Evolutionary conservation across 2,329 filamentous ascomycete genomes (phyloP).

Genomic region (Aspergillus texensis): DNA sequence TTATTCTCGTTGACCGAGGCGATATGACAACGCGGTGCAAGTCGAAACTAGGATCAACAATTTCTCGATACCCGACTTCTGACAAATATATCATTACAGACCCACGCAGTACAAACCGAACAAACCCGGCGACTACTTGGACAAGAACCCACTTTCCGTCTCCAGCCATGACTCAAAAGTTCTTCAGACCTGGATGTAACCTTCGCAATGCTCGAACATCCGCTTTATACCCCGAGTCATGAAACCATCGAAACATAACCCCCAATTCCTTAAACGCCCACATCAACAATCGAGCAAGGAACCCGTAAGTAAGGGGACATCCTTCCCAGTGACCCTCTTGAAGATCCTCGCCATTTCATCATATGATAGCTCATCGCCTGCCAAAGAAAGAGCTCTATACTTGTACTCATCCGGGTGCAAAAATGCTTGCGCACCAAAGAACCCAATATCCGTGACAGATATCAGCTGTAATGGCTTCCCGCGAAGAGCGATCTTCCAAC

Average conservation of each 20-base stretch:
- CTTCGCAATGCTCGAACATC: conserved; percentile 48
- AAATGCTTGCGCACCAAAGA: conserved; percentile 55
- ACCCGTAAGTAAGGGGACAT: conserved; percentile 46
- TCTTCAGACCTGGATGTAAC: conserved; percentile 49
- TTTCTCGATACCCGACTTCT: neutral
- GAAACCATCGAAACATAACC: conserved; percentile 57
- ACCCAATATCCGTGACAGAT: conserved; percentile 54
- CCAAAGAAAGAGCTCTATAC: conserved; percentile 41
- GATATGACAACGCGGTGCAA: neutral
- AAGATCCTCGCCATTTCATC: conserved; percentile 50
- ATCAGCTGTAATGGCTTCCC: conserved; percentile 49
- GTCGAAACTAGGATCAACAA: neutral
- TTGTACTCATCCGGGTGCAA: conserved; percentile 48
- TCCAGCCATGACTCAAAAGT: conserved; percentile 55
- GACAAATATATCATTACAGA: neutral
- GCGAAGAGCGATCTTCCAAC: conserved; percentile 43
- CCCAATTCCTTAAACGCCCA: conserved; percentile 48
- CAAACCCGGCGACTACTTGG: neutral
- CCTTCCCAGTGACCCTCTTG: conserved; percentile 48
- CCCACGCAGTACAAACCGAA: neutral
- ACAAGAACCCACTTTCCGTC: conserved; percentile 49
- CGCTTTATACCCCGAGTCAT: conserved; percentile 49
- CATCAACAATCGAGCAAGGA: conserved; percentile 46
- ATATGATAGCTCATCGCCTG: conserved; percentile 56
- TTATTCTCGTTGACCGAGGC: neutral